phyloP scores from a whole-genome alignment of 306 rosid species.

The Begonia fuchsioides region DNA sequence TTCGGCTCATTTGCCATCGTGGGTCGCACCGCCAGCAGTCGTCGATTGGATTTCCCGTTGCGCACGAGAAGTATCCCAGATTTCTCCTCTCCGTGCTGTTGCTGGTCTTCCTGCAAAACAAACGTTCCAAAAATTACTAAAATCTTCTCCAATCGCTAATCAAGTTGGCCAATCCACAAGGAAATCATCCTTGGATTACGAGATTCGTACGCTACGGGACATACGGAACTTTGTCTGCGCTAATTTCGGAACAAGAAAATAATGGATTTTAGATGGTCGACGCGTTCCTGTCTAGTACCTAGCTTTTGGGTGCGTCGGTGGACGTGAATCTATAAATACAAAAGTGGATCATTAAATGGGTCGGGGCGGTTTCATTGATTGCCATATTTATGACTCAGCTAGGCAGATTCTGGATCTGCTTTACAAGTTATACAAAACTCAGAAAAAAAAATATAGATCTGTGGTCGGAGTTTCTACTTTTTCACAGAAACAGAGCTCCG shows the following conservation, averaged over 20 bases:
- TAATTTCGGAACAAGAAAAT: constrained; percentile 16
- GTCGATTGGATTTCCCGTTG: constrained; percentile 79
- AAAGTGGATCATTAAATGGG: constrained; percentile 26
- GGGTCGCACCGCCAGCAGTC: constrained; percentile 97
- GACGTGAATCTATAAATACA: constrained; percentile 8
- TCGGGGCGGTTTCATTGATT: constrained; percentile 22
- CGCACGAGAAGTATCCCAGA: constrained; percentile 72
- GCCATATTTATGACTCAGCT: constrained; percentile 1
- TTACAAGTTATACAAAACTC: no score
- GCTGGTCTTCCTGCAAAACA: constrained; percentile 42
- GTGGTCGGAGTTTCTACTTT: neutral
- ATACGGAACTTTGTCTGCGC: constrained; percentile 33
- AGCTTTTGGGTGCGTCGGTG: constrained; percentile 54
- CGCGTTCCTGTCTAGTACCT: constrained; percentile 11
- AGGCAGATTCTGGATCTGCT: neutral
- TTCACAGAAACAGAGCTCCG: neutral
- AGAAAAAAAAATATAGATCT: no score
- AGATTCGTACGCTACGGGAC: constrained; percentile 26
- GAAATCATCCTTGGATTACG: no score
- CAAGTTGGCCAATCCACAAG: no score
- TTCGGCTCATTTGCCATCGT: constrained; percentile 53
- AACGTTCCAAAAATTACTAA: neutral
- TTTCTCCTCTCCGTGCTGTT: constrained; percentile 59
- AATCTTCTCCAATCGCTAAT: no score
- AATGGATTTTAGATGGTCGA: constrained; percentile 15